These are phyloP conservation scores for Citeromyces siamensis DNA, from an alignment of 1,139 yeast species.

Conservation along the genomic window DNA sequence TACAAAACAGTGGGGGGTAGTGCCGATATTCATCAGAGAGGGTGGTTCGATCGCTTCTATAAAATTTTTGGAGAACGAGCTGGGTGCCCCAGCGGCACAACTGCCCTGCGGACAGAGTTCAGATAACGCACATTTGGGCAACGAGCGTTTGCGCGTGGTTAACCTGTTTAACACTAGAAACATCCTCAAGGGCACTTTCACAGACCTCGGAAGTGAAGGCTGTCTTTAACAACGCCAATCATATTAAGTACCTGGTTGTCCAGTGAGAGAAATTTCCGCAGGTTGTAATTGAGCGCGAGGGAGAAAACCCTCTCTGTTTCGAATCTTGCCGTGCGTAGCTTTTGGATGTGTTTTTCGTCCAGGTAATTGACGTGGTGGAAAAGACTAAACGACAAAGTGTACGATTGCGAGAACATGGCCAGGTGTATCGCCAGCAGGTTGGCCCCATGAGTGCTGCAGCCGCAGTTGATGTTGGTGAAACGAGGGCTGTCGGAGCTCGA, in stretches of 20 bases:
- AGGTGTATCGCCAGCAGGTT: slow-evolving; percentile 1
- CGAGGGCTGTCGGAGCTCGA: not conserved
- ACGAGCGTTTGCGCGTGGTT: slow-evolving; percentile 70
- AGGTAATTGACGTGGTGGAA: not conserved
- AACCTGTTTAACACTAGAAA: slow-evolving; percentile 67
- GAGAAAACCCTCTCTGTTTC: not conserved
- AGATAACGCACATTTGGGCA: slow-evolving; percentile 86
- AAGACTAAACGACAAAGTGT: not conserved
- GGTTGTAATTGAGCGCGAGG: not conserved
- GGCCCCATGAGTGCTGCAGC: not conserved
- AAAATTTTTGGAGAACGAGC: slow-evolving; percentile 68
- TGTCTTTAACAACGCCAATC: not conserved
- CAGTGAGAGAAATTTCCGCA: not conserved
- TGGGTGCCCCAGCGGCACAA: slow-evolving; percentile 86
- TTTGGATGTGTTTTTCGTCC: not conserved
- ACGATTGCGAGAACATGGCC: not conserved
- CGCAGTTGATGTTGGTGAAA: not conserved
- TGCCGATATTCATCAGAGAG: slow-evolving; percentile 81
- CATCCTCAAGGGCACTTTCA: slow-evolving; percentile 45
- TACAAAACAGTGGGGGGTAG: slow-evolving; percentile 38
- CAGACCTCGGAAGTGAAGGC: slow-evolving; percentile 16
- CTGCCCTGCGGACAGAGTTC: slow-evolving; percentile 94
- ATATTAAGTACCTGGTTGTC: not conserved
- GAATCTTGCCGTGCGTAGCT: not conserved
- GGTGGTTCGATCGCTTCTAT: slow-evolving; percentile 96